Evolutionary conservation across 2,329 filamentous ascomycete species (phyloP).

Genomic region (Cladosporium sp.): DNA sequence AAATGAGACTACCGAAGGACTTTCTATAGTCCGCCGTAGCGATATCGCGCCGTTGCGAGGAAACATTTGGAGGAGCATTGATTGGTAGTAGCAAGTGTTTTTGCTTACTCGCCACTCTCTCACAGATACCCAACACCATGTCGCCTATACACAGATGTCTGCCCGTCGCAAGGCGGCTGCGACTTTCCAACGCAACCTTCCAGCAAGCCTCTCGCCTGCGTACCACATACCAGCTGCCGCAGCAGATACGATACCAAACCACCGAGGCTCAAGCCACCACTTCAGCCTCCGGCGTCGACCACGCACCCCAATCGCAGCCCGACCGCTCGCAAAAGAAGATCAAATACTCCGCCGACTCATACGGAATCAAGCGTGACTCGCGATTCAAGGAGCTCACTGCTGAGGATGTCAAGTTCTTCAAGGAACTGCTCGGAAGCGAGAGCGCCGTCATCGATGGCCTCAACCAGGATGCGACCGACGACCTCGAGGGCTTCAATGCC

Average conservation of each 20-base stretch:
- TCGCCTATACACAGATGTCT: slow-evolving; percentile 12
- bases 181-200: slow-evolving; percentile 28
- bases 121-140: slow-evolving; percentile 6
- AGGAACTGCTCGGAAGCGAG: slow-evolving; percentile 69
- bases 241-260: slow-evolving; percentile 28
- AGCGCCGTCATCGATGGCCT: slow-evolving; percentile 83
- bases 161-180: slow-evolving; percentile 29
- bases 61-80: slow-evolving; percentile 6
- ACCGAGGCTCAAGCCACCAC: slow-evolving; percentile 26
- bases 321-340: slow-evolving; percentile 40
- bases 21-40: slow-evolving; percentile 3
- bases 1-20: neutral
- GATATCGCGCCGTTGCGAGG: neutral
- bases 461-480: slow-evolving; percentile 67
- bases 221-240: slow-evolving; percentile 15
- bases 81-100: neutral
- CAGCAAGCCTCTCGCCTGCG: slow-evolving; percentile 25
- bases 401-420: slow-evolving; percentile 81
- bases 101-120: neutral
- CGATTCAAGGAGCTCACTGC: slow-evolving; percentile 68
- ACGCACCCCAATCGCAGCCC: slow-evolving; percentile 24
- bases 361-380: slow-evolving; percentile 73
- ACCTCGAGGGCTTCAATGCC: slow-evolving; percentile 87
- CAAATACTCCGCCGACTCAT: slow-evolving; percentile 80
- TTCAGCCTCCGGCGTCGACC: slow-evolving; percentile 28